phyloP scores from a whole-genome alignment of 495 filamentous ascomycete species.

The Geopyxis carbonaria region DNA sequence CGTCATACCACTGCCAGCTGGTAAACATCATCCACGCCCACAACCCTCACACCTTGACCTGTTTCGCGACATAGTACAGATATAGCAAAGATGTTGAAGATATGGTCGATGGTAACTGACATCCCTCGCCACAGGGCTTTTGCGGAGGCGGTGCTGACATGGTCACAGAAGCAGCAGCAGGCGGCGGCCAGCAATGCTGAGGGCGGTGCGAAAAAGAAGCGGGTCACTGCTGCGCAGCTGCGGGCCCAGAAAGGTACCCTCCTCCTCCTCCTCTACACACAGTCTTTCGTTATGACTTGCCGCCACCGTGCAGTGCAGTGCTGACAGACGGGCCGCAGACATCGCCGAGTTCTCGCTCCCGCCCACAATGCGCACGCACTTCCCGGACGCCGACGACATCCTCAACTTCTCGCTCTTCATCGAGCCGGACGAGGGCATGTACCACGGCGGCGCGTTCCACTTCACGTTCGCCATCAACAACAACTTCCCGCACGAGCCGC shows the following conservation, averaged over 20 bases:
- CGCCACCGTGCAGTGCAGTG: background rate
- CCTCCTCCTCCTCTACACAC: background rate
- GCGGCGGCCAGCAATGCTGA: constrained; percentile 79
- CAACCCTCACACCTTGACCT: background rate
- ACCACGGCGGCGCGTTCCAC: constrained; percentile 37
- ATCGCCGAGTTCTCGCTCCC: constrained; percentile 81
- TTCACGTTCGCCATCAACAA: constrained; percentile 86
- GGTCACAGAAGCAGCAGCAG: constrained; percentile 85
- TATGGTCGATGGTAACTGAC: constrained; percentile 83
- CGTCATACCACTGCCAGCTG: too few relatives aligned
- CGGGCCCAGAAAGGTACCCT: constrained; percentile 89
- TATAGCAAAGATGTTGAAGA: constrained; percentile 65
- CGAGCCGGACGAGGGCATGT: constrained; percentile 67
- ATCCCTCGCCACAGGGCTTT: background rate
- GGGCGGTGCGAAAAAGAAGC: constrained; percentile 78
- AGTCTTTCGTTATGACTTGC: background rate
- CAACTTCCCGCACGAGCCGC: constrained; percentile 87
- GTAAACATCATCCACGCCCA: too few relatives aligned
- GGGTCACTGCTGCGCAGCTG: constrained; percentile 88
- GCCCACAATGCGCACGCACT: constrained; percentile 77
- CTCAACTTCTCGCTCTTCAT: constrained; percentile 89
- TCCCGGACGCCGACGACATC: constrained; percentile 90
- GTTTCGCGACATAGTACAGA: too few relatives aligned
- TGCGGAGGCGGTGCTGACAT: background rate
- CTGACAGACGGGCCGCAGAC: constrained; percentile 36